Evolutionary conservation across 352 stramenopile genomes (phyloP).

Genomic region (Thraustochytrium sp.): DNA sequence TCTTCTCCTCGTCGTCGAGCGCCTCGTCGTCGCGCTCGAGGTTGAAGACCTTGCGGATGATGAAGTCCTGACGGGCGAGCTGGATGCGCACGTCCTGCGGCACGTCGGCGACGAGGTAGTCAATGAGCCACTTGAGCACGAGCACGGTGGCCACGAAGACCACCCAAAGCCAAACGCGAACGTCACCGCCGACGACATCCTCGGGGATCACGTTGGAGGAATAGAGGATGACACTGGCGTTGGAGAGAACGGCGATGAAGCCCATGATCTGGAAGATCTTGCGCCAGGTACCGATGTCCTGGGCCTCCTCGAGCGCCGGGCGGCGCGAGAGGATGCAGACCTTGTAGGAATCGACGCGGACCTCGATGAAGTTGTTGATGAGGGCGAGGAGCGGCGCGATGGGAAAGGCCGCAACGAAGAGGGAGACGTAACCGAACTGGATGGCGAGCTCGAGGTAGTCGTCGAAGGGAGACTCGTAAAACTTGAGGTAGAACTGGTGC

Average conservation of each 20-base stretch:
- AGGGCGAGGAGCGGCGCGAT: conserved; percentile 76
- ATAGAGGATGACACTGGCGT: conserved; percentile 85
- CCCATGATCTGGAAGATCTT: conserved; percentile 78
- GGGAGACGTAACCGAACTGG: conserved; percentile 84
- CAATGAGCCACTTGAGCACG: conserved; percentile 69
- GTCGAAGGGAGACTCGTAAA: conserved; percentile 62
- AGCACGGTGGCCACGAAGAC: conserved; percentile 61
- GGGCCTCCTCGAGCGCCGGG: conserved; percentile 63
- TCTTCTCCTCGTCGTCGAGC: neutral
- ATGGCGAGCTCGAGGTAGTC: conserved; percentile 85
- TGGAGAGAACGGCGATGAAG: conserved; percentile 78
- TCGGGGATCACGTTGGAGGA: conserved; percentile 64
- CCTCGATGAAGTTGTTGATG: conserved; percentile 84
- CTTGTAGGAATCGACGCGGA: conserved; percentile 77
- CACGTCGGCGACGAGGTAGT: conserved; percentile 65
- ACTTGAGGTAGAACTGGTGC: conserved; percentile 49
- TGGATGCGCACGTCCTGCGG: conserved; percentile 67
- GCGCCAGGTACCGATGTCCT: conserved; percentile 85
- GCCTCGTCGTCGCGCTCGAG: conserved; percentile 28
- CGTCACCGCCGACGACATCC: conserved; percentile 53
- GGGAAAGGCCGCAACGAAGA: conserved; percentile 85
- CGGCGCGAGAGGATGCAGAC: conserved; percentile 66
- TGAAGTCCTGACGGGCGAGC: conserved; percentile 67
- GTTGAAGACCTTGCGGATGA: conserved; percentile 70
- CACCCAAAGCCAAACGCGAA: conserved; percentile 59